A percentile compares a stretch with the other conserved stretches of the same genome.
Evolutionary conservation across 495 filamentous ascomycete genomes (phyloP).

Genomic region (Bryoglossum gracile): DNA sequence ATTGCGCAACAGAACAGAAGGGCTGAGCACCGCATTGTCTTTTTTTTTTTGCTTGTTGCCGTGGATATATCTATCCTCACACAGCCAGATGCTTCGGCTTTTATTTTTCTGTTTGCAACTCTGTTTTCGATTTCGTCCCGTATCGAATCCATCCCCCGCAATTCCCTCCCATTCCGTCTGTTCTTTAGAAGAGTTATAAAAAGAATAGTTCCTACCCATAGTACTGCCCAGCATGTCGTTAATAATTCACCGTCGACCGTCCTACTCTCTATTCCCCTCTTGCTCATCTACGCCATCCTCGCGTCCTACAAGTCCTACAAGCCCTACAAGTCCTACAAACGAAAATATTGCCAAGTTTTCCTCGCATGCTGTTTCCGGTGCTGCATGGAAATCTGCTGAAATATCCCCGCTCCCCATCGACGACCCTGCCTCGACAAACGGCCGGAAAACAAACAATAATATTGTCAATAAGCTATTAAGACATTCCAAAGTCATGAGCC

Average conservation of each 20-base stretch:
- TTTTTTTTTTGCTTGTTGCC: conserved; percentile 1
- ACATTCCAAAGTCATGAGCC: conserved; percentile 9
- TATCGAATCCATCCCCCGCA: neutral
- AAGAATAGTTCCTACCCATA: neutral
- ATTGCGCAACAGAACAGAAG: neutral
- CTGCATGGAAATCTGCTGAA: neutral
- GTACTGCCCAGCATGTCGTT: neutral
- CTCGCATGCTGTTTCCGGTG: neutral
- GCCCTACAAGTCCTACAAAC: too few species aligned
- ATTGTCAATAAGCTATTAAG: conserved; percentile 4
- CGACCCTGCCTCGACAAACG: neutral
- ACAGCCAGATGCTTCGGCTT: conserved; percentile 6
- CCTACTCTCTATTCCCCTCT: conserved; percentile 13
- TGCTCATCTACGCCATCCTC: neutral
- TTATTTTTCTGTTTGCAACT: neutral
- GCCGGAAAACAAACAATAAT: neutral
- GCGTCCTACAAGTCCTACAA: too few species aligned
- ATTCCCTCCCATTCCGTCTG: neutral
- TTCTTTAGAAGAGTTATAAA: neutral
- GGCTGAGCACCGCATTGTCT: neutral
- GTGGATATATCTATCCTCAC: neutral
- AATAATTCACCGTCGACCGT: neutral
- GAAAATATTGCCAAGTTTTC: neutral
- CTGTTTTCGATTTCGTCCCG: conserved; percentile 6
- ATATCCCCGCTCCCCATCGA: neutral